A percentile compares a stretch with the other conserved stretches of the same genome.
These are phyloP conservation scores for Saturnispora kantuleensis DNA, from an alignment of 805 yeast species.

Conservation along the genomic window DNA sequence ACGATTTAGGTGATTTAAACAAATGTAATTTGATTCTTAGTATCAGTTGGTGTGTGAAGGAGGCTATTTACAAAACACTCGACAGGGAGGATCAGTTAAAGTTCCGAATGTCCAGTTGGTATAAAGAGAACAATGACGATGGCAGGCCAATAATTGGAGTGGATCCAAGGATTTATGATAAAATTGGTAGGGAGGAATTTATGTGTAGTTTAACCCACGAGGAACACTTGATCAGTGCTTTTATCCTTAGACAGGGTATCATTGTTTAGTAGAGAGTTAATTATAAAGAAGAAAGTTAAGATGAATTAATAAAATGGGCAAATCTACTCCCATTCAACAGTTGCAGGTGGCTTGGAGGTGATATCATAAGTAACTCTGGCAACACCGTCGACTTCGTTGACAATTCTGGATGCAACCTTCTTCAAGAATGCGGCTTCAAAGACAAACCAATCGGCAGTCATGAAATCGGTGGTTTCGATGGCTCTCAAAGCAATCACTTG, in stretches of 20 bases:
- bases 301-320: neutral
- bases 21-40: constrained; percentile 34
- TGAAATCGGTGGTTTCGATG: constrained; percentile 93
- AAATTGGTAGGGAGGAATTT: constrained; percentile 33
- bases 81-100: constrained; percentile 36
- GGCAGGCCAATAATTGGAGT: constrained; percentile 37
- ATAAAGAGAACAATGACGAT: constrained; percentile 28
- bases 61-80: constrained; percentile 59
- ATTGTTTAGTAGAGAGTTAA: neutral
- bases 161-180: constrained; percentile 17
- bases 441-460: constrained; percentile 99
- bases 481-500: constrained; percentile 99
- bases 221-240: constrained; percentile 46
- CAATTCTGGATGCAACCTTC: constrained; percentile 89
- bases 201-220: constrained; percentile 57
- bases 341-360: constrained; percentile 98
- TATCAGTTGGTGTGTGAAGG: constrained; percentile 65
- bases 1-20: constrained; percentile 14
- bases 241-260: constrained; percentile 29
- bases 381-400: constrained; percentile 97
- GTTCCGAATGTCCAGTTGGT: constrained; percentile 56
- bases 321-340: constrained; percentile 97
- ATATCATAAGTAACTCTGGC: constrained; percentile 98
- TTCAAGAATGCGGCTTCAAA: constrained; percentile 89
- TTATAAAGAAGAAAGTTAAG: neutral